Percentiles rank a stretch among this genome's conserved stretches.
phyloP scores from a whole-genome alignment of 2,329 filamentous ascomycete genomes.

The Penicillium sp. region DNA sequence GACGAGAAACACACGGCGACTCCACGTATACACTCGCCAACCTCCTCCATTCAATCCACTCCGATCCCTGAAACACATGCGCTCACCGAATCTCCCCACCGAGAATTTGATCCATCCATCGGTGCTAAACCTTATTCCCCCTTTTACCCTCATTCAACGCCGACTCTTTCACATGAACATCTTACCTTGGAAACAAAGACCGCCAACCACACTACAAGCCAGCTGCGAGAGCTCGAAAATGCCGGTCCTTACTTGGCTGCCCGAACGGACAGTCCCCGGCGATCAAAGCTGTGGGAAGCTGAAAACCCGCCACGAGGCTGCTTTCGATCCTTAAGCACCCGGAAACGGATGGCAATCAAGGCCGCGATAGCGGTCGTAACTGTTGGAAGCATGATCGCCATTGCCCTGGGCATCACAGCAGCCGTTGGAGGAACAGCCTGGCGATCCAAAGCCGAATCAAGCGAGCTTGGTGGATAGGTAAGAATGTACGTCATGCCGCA shows the following conservation, averaged over 20 bases:
- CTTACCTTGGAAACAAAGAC: constrained; percentile 24
- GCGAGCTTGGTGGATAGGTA: constrained; percentile 19
- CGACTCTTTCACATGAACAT: constrained; percentile 24
- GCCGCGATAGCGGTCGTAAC: constrained; percentile 38
- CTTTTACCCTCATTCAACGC: constrained; percentile 41
- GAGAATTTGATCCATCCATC: constrained; percentile 36
- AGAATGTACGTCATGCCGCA: constrained; percentile 5
- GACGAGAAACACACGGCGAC: constrained; percentile 18
- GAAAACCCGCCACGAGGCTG: constrained; percentile 34
- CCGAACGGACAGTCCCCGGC: constrained; percentile 18
- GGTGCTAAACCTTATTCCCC: constrained; percentile 41
- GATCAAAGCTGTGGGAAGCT: constrained; percentile 33
- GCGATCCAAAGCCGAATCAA: constrained; percentile 32
- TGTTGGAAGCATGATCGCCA: constrained; percentile 41
- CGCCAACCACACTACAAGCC: constrained; percentile 10
- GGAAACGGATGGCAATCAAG: constrained; percentile 38
- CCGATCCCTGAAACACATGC: constrained; percentile 8
- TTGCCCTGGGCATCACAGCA: constrained; percentile 43
- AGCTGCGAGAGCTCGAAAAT: constrained; percentile 32
- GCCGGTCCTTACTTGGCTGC: constrained; percentile 16
- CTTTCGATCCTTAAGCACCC: constrained; percentile 30
- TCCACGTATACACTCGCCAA: constrained; percentile 7
- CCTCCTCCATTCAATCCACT: constrained; percentile 17
- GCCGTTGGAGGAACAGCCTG: constrained; percentile 43
- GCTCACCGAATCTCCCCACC: not conserved